A percentile compares a stretch with the other conserved stretches of the same genome.
These are phyloP conservation scores for Pseudopithomyces chartarum DNA, from an alignment of 2,329 filamentous ascomycete genomes.

Conservation along the genomic window DNA sequence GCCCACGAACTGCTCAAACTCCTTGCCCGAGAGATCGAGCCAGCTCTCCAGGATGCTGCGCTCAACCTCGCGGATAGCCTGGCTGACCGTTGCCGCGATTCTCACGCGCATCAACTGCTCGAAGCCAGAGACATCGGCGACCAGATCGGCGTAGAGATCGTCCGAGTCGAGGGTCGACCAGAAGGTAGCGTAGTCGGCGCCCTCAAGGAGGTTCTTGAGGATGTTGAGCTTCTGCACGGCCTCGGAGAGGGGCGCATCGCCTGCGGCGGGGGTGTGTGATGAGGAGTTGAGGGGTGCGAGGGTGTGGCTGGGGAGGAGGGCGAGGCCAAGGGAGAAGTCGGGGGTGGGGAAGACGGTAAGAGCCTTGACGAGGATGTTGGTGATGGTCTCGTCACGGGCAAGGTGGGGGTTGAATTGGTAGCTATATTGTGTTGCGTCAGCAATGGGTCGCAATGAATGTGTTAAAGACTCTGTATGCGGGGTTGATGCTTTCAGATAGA, in stretches of 20 bases:
- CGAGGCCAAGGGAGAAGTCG: constrained; percentile 91
- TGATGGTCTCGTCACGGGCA: constrained; percentile 93
- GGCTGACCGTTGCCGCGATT: constrained; percentile 86
- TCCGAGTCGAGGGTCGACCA: constrained; percentile 92
- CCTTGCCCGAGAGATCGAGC: constrained; percentile 53
- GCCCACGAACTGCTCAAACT: constrained; percentile 56
- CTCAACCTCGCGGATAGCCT: constrained; percentile 78
- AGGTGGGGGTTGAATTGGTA: constrained; percentile 99
- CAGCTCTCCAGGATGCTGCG: constrained; percentile 54
- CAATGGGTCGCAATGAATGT: background rate
- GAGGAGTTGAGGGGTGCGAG: constrained; percentile 64
- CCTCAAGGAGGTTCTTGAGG: constrained; percentile 86
- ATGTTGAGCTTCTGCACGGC: constrained; percentile 84
- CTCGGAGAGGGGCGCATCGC: constrained; percentile 76
- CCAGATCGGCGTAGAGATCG: constrained; percentile 93
- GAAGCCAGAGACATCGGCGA: constrained; percentile 92
- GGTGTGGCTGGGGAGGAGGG: constrained; percentile 86
- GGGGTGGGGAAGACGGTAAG: constrained; percentile 96
- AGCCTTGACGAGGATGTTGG: constrained; percentile 98
- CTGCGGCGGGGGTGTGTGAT: constrained; percentile 57
- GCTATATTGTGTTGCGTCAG: constrained; percentile 54
- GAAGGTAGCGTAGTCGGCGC: constrained; percentile 88
- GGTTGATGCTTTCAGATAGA: constrained; percentile 67
- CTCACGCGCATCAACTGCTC: constrained; percentile 90
- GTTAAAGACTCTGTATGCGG: background rate